A percentile compares a stretch with the other conserved stretches of the same genome.
Conservation (phyloP, 1,284 basidiomycete species). For the Moesziomyces antarcticus region DNA sequence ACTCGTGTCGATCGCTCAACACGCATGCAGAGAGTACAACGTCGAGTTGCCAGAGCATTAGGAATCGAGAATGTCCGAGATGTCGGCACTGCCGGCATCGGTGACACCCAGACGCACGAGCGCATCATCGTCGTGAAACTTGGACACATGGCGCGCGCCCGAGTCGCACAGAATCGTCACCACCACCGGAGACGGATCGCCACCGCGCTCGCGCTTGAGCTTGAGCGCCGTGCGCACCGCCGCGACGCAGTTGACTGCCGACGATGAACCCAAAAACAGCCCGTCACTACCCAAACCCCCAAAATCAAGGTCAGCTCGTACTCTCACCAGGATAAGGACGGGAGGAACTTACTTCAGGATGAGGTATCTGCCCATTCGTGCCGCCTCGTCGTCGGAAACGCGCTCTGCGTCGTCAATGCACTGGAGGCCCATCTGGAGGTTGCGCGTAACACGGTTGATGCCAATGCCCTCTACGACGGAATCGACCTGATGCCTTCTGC, state of each 20-base stretch:
- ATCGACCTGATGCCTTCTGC: slow-evolving; percentile 80
- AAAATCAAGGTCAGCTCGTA: too few relatives aligned
- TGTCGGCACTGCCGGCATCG: slow-evolving; percentile 52
- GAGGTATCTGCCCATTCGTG: slow-evolving; percentile 60
- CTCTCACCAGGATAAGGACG: too few relatives aligned
- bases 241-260: slow-evolving; percentile 93
- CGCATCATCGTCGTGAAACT: slow-evolving; percentile 61
- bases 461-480: slow-evolving; percentile 76
- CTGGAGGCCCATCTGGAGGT: slow-evolving; percentile 59
- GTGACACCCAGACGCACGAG: slow-evolving; percentile 46
- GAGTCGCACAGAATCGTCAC: slow-evolving; percentile 66
- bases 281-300: slow-evolving; percentile 89
- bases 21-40: slow-evolving; percentile 20
- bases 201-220: slow-evolving; percentile 48
- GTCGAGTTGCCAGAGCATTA: slow-evolving; percentile 5
- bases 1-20: slow-evolving; percentile 11
- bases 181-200: slow-evolving; percentile 50
- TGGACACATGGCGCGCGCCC: slow-evolving; percentile 63
- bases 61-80: slow-evolving; percentile 55
- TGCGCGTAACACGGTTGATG: slow-evolving; percentile 63
- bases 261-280: slow-evolving; percentile 93
- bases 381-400: slow-evolving; percentile 64
- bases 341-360: slow-evolving; percentile 54
- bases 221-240: slow-evolving; percentile 72
- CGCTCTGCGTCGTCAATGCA: slow-evolving; percentile 60